Conservation (phyloP, 768 basidiomycete genomes). For the Termitomyces sp. region DNA sequence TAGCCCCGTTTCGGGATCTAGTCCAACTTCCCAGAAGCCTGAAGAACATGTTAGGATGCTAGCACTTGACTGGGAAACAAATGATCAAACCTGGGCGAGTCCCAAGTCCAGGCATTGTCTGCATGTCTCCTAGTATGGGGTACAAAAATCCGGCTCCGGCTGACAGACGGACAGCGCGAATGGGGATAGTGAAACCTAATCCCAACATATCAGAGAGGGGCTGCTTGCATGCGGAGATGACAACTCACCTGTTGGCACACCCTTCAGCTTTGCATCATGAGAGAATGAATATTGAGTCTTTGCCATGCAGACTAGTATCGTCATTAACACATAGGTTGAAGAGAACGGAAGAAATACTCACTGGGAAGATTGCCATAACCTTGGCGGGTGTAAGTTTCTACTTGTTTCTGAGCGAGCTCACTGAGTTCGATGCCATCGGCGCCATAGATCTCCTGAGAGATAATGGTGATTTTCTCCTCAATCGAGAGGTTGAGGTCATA, state of each 20-base stretch:
- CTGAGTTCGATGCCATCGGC: constrained; percentile 89
- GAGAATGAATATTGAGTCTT: constrained; percentile 99
- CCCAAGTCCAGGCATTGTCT: constrained; percentile 95
- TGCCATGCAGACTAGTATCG: constrained; percentile 82
- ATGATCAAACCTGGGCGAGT: constrained; percentile 73
- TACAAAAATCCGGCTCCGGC: constrained; percentile 97
- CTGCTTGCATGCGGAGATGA: background rate
- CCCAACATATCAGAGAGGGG: background rate
- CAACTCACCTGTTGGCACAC: constrained; percentile 71
- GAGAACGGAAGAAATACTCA: constrained; percentile 34
- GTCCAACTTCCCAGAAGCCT: constrained; percentile 90
- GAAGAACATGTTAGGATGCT: constrained; percentile 9
- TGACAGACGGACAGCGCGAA: constrained; percentile 82
- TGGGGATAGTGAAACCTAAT: constrained; percentile 87
- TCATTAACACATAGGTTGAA: constrained; percentile 10
- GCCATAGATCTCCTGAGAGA: constrained; percentile 90
- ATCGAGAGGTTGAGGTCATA: constrained; percentile 85
- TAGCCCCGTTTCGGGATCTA: constrained; percentile 75
- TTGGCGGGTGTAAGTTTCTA: constrained; percentile 90
- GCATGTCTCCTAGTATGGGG: constrained; percentile 95
- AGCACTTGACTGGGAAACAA: constrained; percentile 4
- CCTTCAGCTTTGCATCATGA: constrained; percentile 88
- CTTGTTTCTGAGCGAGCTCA: constrained; percentile 78
- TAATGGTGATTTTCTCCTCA: constrained; percentile 84
- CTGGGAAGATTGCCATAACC: constrained; percentile 80